Conservation (phyloP, 73 alveolate genomes). For the Paramecium sexaurelia region DNA sequence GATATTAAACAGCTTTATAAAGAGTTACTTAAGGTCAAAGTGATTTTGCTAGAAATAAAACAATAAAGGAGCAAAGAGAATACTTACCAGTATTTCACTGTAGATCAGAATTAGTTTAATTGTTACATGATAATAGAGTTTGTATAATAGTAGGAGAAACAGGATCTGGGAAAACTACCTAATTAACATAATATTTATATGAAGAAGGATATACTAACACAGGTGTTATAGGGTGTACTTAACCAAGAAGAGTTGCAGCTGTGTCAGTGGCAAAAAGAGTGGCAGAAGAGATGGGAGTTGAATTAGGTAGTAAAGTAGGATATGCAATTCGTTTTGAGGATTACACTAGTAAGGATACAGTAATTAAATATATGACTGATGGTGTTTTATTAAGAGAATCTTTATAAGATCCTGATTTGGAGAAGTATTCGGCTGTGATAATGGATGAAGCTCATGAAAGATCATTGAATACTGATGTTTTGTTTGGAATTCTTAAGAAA, state of each 20-base stretch:
- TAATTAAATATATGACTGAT: constrained; percentile 99
- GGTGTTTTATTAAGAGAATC: constrained; percentile 99
- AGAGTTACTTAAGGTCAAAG: constrained; percentile 90
- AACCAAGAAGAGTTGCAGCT: constrained; percentile 99
- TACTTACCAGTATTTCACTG: constrained; percentile 96
- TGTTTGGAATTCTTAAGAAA: constrained; percentile 98
- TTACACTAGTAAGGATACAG: constrained; percentile 91
- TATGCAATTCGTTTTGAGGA: constrained; percentile 99
- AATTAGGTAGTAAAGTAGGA: constrained; percentile 95
- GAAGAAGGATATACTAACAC: constrained; percentile 94
- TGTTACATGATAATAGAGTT: constrained; percentile 93
- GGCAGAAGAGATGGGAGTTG: constrained; percentile 96
- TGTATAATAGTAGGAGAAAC: constrained; percentile 99
- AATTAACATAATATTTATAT: constrained; percentile 97
- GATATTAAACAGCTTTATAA: constrained; percentile 90
- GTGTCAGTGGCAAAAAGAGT: constrained; percentile 99
- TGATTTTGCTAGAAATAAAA: constrained; percentile 91
- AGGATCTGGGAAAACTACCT: constrained; percentile 99
- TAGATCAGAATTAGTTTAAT: constrained; percentile 91
- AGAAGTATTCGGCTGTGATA: constrained; percentile 93
- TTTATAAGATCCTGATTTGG: constrained; percentile 97
- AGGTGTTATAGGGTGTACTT: constrained; percentile 99
- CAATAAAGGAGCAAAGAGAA: constrained; percentile 93
- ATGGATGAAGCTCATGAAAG: constrained; percentile 99
- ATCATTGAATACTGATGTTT: constrained; percentile 99